These are phyloP conservation scores for Exophiala mesophila DNA, from an alignment of 2,329 filamentous ascomycete species.

Conservation along the genomic window DNA sequence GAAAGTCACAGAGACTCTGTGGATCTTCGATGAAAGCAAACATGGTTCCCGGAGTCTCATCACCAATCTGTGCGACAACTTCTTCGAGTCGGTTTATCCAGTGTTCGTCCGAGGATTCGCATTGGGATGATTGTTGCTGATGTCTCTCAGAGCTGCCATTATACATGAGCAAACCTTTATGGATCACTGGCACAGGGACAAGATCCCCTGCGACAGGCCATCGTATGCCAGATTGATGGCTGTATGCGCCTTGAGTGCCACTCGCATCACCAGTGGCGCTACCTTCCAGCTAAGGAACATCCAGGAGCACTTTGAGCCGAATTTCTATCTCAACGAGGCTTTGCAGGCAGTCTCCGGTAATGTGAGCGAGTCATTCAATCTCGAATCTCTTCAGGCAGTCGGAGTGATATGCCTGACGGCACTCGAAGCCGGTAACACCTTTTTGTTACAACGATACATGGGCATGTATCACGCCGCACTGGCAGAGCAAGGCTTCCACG, in stretches of 20 bases:
- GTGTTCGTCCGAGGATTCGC: background rate
- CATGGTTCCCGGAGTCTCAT: constrained; percentile 5
- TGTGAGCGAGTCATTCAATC: constrained; percentile 2
- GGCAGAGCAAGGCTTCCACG: constrained; percentile 7
- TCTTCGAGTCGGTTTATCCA: constrained; percentile 10
- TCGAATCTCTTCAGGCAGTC: constrained; percentile 8
- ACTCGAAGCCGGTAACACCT: constrained; percentile 4
- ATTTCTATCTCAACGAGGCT: constrained; percentile 8
- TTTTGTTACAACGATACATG: constrained; percentile 7
- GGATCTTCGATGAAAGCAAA: constrained; percentile 2
- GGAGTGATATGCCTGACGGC: constrained; percentile 8
- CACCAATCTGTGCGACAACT: constrained; percentile 2
- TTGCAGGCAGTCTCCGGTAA: constrained; percentile 1
- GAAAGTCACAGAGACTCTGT: background rate
- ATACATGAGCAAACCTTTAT: constrained; percentile 6
- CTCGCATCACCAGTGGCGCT: constrained; percentile 9
- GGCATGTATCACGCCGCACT: constrained; percentile 8
- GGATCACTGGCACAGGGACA: constrained; percentile 3
- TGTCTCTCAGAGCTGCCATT: constrained; percentile 3
- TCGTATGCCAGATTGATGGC: constrained; percentile 7
- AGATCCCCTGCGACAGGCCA: constrained; percentile 2
- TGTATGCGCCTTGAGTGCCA: constrained; percentile 9
- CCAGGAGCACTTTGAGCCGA: background rate
- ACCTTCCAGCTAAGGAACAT: background rate
- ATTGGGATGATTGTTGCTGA: background rate